Base-by-base conservation (phyloP, 345 rosid species). In the Conringia planisiliqua region DNA sequence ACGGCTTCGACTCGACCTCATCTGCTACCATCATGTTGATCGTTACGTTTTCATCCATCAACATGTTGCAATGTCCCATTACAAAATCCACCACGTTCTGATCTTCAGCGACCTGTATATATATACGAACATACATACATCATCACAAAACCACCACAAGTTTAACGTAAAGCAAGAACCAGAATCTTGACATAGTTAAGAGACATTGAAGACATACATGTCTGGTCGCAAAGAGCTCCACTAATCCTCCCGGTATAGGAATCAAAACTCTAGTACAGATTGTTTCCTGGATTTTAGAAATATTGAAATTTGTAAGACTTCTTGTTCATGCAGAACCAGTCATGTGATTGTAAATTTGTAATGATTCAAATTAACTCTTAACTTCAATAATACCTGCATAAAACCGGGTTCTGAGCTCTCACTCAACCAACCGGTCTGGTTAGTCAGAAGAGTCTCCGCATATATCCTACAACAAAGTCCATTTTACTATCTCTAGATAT, bases 221-320 rank as follows among this genome's bases (percentile, higher is more conserved):
- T 86, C 89, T 88, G 9, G 86, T 70, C 29, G 83, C 88, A 71
- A 89, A 91, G 27, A 91, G 85, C 85, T 91, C 98, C 32, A 94
- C 70, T 29, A 94, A 68, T 62, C 92, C 97, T 82, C 91, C 97
- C 2, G 94, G 58, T 13, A 89, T 79, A 20, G 97, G 98, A 71
- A 91, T 77, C 86, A 91, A 80, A 75, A 85, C 90, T 85, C 86
- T 89, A n/a, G 95, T 91, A 60, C 96, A 92, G 26, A 80, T 75
- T 35, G 84, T 75, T 67, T 85, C 95, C 97, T 93, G 85, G 27
- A 79, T 72, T 58, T 51, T 54, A 52, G 18, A 42, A 59, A 35
- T 27, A 68, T 43, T 6, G 10, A 59, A 29, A n/a, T 2, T 32
- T 16, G 16, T 7, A 60, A 16, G 33, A 29, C 12, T 61, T 60